Evolutionary conservation across 306 rosid species (phyloP), one percentile per base, ranked within the genome.

Genomic region (Trichosanthes truncata): DNA sequence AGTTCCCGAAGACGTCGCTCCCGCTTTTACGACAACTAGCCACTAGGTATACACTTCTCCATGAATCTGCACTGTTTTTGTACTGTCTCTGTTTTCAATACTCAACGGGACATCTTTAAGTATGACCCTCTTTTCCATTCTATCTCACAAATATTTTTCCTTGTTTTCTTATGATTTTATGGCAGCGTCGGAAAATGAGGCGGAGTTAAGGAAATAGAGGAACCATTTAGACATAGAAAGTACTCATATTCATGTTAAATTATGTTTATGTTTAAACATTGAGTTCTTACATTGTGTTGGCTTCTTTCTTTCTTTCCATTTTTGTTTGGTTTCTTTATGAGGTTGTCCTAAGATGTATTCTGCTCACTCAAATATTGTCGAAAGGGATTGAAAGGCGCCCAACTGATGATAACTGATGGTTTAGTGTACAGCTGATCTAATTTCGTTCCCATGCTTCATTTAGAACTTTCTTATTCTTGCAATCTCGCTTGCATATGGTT

Each of bases 21-120:
- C 76, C 96, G 98, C 84, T 89, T 94, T 84, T 84, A 83, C 53
- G 98, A 94, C 85, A 89, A 77, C 79, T 94, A 92, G 98, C 84
- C 87, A 74, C 72, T 94, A 92, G 98, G 98, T 91, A 91, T 75
- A 92, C 75, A 46, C 25, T 45, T 84, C 11, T 60, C 35, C 41
- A 38, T 78, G 15, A 62, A 3, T 74, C 29, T 51, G 14, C 62
- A 49, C 23, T 51, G 29, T 73, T 29, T 45, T 71, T 69, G 53
- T 69, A 7, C 15, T 12, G 76, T 69, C 55, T 69, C 36, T 38
- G 52, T 66, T 20, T 9, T 10, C 8, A 68, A 21, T 11, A 11
- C 33, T 38, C 75, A 20, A 10, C 20, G 1, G 4, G 18, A 68
- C 52, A 38, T n/a, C 75, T 20, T 68, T 13, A 46, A 46, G 38